These are phyloP conservation scores for Xylariaceae sp. DNA, from an alignment of 2,329 filamentous ascomycete genomes.

Conservation along the genomic window DNA sequence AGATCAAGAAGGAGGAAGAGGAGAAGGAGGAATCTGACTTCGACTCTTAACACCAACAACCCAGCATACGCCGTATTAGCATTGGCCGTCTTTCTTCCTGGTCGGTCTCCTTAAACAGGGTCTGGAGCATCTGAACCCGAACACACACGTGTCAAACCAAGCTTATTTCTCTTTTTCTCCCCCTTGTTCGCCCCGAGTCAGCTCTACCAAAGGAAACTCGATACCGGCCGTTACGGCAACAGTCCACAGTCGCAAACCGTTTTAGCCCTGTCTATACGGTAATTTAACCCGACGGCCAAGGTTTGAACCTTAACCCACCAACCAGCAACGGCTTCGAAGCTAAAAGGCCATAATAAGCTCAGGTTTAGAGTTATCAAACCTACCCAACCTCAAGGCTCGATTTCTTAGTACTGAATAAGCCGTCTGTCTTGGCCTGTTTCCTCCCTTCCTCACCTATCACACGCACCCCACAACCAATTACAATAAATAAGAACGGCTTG, in stretches of 20 bases:
- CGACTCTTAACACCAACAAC: background rate
- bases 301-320: background rate
- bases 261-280: background rate
- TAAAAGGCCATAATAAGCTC: background rate
- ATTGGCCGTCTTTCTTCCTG: too few species aligned
- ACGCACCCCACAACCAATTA: background rate
- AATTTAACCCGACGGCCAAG: background rate
- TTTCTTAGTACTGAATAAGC: background rate
- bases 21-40: conserved; percentile 11
- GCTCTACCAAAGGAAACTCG: conserved; percentile 12
- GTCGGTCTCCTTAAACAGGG: conserved; percentile 5
- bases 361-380: too few species aligned
- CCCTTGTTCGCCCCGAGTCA: background rate
- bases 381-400: too few species aligned
- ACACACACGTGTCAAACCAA: conserved; percentile 23
- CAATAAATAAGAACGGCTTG: background rate
- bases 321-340: background rate
- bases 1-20: background rate
- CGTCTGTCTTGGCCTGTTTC: background rate
- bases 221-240: conserved; percentile 7
- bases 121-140: conserved; percentile 7
- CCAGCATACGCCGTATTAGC: background rate
- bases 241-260: background rate
- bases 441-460: background rate
- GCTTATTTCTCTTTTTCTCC: conserved; percentile 12